Evolutionary conservation across 768 basidiomycete genomes (phyloP), one percentile per base, ranked within the genome.

Genomic region (Jaapia argillacea): DNA sequence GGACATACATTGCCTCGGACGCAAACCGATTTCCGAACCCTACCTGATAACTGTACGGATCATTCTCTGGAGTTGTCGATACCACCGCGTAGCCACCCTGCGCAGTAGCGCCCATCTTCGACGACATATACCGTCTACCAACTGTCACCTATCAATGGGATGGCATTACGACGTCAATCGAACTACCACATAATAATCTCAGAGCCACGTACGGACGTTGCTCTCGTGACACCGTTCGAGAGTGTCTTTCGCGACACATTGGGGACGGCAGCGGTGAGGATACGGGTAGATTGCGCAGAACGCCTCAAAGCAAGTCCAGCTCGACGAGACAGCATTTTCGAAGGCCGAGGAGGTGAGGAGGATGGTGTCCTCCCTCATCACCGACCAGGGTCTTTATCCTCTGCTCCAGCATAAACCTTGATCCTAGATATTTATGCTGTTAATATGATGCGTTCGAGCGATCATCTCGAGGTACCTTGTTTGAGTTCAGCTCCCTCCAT

Each of bases 11-110:
- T 4, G 53, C 53, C 33, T 54, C 53, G 13, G 44, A 49, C 16
- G 55, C 54, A 43, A 60, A 60, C 2, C 41, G 37, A 43, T 56
- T 56, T 6, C 58, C 58, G 43, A 58, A 60, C 5, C 58, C 58
- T 13, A 55, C 54, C 37, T 58, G 57, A 47, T 60, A 56, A 21
- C 26, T 36, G 51, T 59, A 59, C 6, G 56, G 54, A 38, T 59
- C 58, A 4, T 40, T 25, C n/a, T 48, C 41, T 2, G 22, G 28
- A 4, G 31, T 26, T 21, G 42, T 41, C 14, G 45, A 21, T n/a
- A n/a, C n/a, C n/a, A n/a, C n/a, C n/a, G n/a, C n/a, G 39, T 22
- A 51, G 21, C 41, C 38, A 10, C 21, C 45, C 27, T 22, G n/a
- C 13, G 50, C 44, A 7, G 47, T 48, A 13, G 48, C 45, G 16